phyloP scores from a whole-genome alignment of 73 alveolate species.

The Paramecium octaurelia region DNA sequence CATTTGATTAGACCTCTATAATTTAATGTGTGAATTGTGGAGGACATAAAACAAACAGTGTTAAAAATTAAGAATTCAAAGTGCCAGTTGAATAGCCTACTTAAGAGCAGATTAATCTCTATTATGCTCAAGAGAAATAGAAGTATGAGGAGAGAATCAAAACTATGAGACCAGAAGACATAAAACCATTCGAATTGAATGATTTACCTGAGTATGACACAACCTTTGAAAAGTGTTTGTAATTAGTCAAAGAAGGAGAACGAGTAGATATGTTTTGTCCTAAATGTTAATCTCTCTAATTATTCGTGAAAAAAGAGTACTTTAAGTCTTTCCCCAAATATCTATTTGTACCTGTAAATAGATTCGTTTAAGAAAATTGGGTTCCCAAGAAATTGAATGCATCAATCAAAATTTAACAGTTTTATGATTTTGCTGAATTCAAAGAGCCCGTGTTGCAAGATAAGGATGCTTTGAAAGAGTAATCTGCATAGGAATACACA shows the following conservation, averaged over 20 bases:
- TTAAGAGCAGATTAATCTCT: not conserved
- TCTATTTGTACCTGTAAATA: constrained; percentile 81
- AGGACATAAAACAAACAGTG: constrained; percentile 39
- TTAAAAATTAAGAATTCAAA: constrained; percentile 46
- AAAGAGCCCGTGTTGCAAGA: constrained; percentile 65
- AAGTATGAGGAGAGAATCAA: constrained; percentile 70
- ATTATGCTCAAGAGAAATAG: constrained; percentile 50
- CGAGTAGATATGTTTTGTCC: constrained; percentile 85
- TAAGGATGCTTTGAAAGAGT: constrained; percentile 70
- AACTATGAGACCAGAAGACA: constrained; percentile 68
- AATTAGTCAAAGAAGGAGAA: constrained; percentile 85
- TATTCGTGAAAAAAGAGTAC: constrained; percentile 76
- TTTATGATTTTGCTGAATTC: constrained; percentile 77
- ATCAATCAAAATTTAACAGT: constrained; percentile 75
- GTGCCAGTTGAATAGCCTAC: constrained; percentile 57
- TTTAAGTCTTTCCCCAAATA: constrained; percentile 85
- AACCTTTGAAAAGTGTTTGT: constrained; percentile 75
- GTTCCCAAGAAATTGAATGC: constrained; percentile 96
- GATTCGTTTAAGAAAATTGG: constrained; percentile 96
- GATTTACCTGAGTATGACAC: constrained; percentile 71
- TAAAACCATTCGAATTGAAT: constrained; percentile 75
- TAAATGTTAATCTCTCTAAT: constrained; percentile 75
- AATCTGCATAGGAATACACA: constrained; percentile 73
- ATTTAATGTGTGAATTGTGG: constrained; percentile 90
- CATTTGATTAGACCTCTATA: constrained; percentile 82